Evolutionary conservation across 352 stramenopile genomes (phyloP), one percentile per base, ranked within the genome.

Genomic region (Pythium periplocum): DNA sequence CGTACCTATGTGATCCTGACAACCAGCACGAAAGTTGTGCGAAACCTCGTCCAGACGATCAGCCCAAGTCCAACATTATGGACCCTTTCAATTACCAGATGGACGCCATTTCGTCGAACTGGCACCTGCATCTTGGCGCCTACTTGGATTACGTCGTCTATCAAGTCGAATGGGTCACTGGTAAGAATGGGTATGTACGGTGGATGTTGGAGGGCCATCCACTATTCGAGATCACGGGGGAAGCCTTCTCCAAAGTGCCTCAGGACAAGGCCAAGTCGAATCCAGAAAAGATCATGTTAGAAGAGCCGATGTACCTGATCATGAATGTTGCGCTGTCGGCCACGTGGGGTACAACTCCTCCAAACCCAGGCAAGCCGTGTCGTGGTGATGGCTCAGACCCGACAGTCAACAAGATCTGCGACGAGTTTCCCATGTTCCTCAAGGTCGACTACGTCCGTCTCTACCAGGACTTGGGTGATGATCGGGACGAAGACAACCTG

Each of bases 251-350:
- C 5, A 70, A 64, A 41, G 61, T 63, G 2, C 72, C 72, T 5
- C 75, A 86, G 45, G 66, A 86, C 43, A 46, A 39, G 2, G 42
- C 53, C 0, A 69, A 78, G 46, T 76, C 44, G 55, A 91, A 64
- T 81, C 86, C 74, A 55, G 78, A 62, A 66, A 94, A 71, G 66
- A 88, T 83, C 58, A 98, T 98, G 73, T 79, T 96, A 31, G 77
- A 91, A 34, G 93, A 98, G 62, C 93, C 93, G 0, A 87, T 95
- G 71, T 97, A 97, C 54, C 60, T 98, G 51, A 80, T 98, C 47
- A 75, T 98, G 47, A 98, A 98, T 67, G 96, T 95, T 30, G 93
- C 93, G 6, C 75, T 98, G 51, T 96, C 86, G 37, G 85, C 69
- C 31, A 83, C 86, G 36, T 98, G 92, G 93, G 76, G 76, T 8